A percentile compares a stretch with the other conserved stretches of the same genome.
Conservation (phyloP, 2,329 filamentous ascomycete species). For the Ceratocystis colombiana region DNA sequence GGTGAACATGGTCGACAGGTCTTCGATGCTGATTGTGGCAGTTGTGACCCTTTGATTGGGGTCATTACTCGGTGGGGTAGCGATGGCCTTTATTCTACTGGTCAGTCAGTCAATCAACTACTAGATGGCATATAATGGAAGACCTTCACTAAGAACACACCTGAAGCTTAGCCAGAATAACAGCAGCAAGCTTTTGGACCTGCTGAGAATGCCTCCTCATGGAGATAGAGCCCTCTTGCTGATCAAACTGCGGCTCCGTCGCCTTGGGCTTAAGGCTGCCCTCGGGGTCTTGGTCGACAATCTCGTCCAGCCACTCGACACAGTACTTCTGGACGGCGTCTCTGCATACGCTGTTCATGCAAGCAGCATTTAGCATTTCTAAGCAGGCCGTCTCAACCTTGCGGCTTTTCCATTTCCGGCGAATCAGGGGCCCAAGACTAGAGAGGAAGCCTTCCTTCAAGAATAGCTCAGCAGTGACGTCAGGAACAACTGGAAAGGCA, state of each 20-base stretch:
- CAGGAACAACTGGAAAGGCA: conserved; percentile 75
- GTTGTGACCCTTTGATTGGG: conserved; percentile 40
- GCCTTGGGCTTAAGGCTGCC: conserved; percentile 33
- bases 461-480: conserved; percentile 67
- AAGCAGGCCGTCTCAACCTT: conserved; percentile 79
- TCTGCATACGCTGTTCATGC: conserved; percentile 71
- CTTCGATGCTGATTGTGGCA: conserved; percentile 53
- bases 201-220: conserved; percentile 52
- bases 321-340: conserved; percentile 79
- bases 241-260: conserved; percentile 48
- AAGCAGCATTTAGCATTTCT: conserved; percentile 84
- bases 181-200: conserved; percentile 57
- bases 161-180: conserved; percentile 63
- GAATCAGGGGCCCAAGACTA: conserved; percentile 64
- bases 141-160: conserved; percentile 34
- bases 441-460: conserved; percentile 78
- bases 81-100: conserved; percentile 45
- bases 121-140: conserved; percentile 25
- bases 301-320: conserved; percentile 73
- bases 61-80: conserved; percentile 35
- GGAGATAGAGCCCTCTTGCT: conserved; percentile 47
- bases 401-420: conserved; percentile 69
- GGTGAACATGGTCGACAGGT: conserved; percentile 54
- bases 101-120: conserved; percentile 39
- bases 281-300: conserved; percentile 62